Evolutionary conservation across 1,284 basidiomycete species (phyloP).

Genomic region (Rhodotorula sp.): DNA sequence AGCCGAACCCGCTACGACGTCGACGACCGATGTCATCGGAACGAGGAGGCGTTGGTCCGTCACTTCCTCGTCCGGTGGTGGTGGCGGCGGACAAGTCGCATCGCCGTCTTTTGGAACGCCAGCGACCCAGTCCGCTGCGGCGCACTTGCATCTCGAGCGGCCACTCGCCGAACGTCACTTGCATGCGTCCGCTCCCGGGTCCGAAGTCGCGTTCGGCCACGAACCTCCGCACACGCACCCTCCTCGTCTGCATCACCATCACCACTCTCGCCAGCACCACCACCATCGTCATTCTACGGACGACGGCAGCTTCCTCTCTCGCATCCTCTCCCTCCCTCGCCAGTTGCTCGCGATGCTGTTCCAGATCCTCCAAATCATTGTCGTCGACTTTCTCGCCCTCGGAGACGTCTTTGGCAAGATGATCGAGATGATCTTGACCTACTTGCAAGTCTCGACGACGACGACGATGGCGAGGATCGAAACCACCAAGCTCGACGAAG

Average conservation of each 20-base stretch:
- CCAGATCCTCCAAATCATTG: background rate
- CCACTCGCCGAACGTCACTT: background rate
- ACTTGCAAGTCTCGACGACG: background rate
- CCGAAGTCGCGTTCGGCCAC: background rate
- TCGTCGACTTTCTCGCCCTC: background rate
- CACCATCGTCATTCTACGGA: background rate
- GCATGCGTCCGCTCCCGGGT: background rate
- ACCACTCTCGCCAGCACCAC: background rate
- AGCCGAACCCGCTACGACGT: background rate
- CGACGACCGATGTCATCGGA: background rate
- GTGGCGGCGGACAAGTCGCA: background rate
- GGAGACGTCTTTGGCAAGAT: background rate
- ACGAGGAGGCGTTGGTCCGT: background rate
- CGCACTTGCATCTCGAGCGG: background rate
- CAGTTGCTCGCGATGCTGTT: background rate
- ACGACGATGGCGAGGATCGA: background rate
- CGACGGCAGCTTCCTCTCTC: background rate
- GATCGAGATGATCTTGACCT: background rate
- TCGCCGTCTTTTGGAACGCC: background rate
- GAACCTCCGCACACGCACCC: background rate
- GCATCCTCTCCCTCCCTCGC: background rate
- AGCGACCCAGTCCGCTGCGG: background rate
- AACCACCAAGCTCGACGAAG: background rate
- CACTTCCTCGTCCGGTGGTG: background rate
- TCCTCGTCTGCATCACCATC: background rate